Percentiles rank a stretch among this genome's conserved stretches.
These are phyloP conservation scores for Scolecobasidium constrictum DNA, from an alignment of 2,329 filamentous ascomycete species.

Conservation along the genomic window DNA sequence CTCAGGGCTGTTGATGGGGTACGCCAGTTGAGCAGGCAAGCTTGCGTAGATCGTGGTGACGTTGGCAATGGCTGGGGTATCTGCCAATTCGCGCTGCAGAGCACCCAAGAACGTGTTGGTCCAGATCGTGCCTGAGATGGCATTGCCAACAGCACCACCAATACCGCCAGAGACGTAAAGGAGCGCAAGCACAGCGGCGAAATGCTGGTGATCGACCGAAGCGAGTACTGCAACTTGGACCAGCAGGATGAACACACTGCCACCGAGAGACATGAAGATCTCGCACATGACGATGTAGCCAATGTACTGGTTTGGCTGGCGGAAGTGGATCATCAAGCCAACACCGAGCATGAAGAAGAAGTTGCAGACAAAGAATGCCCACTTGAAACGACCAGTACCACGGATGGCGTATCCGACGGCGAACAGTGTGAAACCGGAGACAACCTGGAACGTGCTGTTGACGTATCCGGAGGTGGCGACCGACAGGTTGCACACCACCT, in stretches of 20 bases:
- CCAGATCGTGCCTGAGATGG: constrained; percentile 23
- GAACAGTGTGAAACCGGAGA: constrained; percentile 18
- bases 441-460: constrained; percentile 24
- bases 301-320: constrained; percentile 16
- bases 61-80: background rate
- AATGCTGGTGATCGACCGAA: constrained; percentile 22
- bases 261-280: constrained; percentile 15
- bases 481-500: constrained; percentile 25
- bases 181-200: constrained; percentile 21
- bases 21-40: constrained; percentile 8
- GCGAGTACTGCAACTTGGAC: constrained; percentile 18
- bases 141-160: constrained; percentile 19
- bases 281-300: constrained; percentile 26
- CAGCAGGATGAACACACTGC: constrained; percentile 7
- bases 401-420: constrained; percentile 15
- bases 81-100: constrained; percentile 1
- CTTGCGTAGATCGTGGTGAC: constrained; percentile 6
- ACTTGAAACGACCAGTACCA: constrained; percentile 18
- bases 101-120: constrained; percentile 16
- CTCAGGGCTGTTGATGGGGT: constrained; percentile 6
- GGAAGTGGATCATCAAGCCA: constrained; percentile 22
- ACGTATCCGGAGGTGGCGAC: constrained; percentile 14
- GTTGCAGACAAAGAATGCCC: constrained; percentile 18
- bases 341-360: constrained; percentile 21
- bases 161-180: constrained; percentile 19